A percentile compares a stretch with the other conserved stretches of the same genome.
These are phyloP conservation scores for Coniochaeta sp. DNA, from an alignment of 2,329 filamentous ascomycete genomes.

Conservation along the genomic window DNA sequence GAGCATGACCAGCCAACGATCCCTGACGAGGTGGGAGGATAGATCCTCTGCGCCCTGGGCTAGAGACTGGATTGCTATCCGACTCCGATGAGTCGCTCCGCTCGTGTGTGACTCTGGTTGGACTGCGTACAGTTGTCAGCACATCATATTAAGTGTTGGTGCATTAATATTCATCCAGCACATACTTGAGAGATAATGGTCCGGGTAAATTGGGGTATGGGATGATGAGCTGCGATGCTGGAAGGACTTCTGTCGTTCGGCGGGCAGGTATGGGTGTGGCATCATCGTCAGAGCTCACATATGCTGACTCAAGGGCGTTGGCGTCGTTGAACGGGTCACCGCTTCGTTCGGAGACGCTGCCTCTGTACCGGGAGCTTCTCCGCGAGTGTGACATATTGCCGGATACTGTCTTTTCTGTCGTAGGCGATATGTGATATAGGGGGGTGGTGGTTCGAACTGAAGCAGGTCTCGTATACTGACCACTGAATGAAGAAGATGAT, in stretches of 20 bases:
- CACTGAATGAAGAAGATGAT: no score
- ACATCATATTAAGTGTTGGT: no score
- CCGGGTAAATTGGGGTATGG: neutral
- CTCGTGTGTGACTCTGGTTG: neutral
- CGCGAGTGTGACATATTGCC: neutral
- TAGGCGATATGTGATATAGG: no score
- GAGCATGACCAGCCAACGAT: neutral
- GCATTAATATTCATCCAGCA: no score
- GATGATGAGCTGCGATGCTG: neutral
- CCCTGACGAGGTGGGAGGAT: neutral
- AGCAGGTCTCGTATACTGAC: no score
- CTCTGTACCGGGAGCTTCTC: neutral
- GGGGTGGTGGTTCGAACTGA: no score
- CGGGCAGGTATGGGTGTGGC: neutral
- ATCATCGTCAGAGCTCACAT: neutral
- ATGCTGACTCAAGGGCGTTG: neutral
- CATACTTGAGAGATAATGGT: neutral
- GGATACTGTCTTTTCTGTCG: no score
- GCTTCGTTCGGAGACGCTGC: neutral
- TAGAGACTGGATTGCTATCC: neutral
- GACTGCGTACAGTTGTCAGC: neutral
- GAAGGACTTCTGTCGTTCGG: neutral
- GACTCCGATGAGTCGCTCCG: neutral
- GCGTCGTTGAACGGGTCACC: conserved; percentile 1
- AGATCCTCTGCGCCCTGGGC: no score